A percentile compares a stretch with the other conserved stretches of the same genome.
These are phyloP conservation scores for Decorospora gaudefroyi DNA, from an alignment of 2,329 filamentous ascomycete genomes.

Conservation along the genomic window DNA sequence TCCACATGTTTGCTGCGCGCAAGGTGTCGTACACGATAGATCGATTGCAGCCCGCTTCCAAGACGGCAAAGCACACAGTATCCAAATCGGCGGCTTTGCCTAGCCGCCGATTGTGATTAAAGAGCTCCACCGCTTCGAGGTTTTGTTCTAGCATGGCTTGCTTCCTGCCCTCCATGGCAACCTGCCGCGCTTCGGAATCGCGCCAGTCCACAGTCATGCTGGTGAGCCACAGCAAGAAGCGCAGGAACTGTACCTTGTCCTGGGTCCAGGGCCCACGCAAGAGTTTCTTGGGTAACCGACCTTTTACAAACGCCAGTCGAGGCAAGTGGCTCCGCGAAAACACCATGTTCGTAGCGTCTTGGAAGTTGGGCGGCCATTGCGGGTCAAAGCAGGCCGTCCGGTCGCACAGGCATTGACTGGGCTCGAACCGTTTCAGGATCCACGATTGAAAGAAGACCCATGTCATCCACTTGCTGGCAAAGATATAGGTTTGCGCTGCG, in stretches of 20 bases:
- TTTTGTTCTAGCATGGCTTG: constrained; percentile 36
- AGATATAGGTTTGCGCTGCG: constrained; percentile 32
- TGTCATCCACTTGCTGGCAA: constrained; percentile 42
- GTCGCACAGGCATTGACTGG: constrained; percentile 36
- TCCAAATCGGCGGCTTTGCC: constrained; percentile 32
- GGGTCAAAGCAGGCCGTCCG: constrained; percentile 28
- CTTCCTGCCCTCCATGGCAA: constrained; percentile 24
- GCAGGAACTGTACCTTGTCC: constrained; percentile 38
- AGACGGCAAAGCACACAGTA: constrained; percentile 33
- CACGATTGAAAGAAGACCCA: constrained; percentile 41
- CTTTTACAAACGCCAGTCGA: constrained; percentile 32
- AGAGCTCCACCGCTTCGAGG: constrained; percentile 41
- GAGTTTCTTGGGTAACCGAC: constrained; percentile 39
- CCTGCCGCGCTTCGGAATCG: constrained; percentile 13
- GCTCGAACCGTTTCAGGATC: constrained; percentile 23
- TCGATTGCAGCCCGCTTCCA: constrained; percentile 37
- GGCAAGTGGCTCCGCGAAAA: constrained; percentile 38
- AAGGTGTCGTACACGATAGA: constrained; percentile 42
- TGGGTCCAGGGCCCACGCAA: constrained; percentile 34
- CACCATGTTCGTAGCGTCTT: constrained; percentile 35
- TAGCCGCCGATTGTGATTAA: constrained; percentile 41
- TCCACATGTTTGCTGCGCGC: constrained; percentile 26
- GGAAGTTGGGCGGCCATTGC: constrained; percentile 40
- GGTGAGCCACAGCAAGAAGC: constrained; percentile 40
- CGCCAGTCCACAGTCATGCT: constrained; percentile 42